phyloP scores from a whole-genome alignment of 2,329 filamentous ascomycete species.

The Basipetospora chlamydospora region DNA sequence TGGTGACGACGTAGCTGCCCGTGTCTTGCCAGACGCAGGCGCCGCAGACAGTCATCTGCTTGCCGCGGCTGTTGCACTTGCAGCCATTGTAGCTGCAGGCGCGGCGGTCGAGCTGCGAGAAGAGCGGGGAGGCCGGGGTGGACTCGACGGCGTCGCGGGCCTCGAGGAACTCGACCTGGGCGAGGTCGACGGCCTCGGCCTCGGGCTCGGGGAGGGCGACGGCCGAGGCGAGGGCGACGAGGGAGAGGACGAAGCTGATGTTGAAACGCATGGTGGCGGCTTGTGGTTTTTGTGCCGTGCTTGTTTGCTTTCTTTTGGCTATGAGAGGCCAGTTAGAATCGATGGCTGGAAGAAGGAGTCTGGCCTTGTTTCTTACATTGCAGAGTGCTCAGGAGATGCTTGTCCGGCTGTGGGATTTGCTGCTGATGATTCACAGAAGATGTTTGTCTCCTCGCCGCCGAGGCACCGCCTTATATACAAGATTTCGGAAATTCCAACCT shows the following conservation, averaged over 20 bases:
- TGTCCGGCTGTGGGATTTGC: no score
- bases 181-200: constrained; percentile 3
- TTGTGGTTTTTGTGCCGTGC: no score
- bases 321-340: no score
- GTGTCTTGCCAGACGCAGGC: constrained; percentile 11
- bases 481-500: no score
- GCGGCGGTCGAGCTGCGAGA: constrained; percentile 6
- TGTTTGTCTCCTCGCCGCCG: no score
- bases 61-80: constrained; percentile 12
- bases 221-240: constrained; percentile 5
- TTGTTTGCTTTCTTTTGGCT: no score
- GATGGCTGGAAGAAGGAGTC: no score
- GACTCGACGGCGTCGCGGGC: background rate
- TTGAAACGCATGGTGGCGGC: constrained; percentile 10
- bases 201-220: background rate
- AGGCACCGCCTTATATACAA: no score
- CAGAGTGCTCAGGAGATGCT: no score
- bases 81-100: constrained; percentile 12
- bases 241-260: background rate
- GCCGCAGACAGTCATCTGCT: constrained; percentile 13
- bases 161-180: constrained; percentile 4
- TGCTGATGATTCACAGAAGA: no score
- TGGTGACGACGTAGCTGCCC: constrained; percentile 9
- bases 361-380: no score
- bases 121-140: background rate